Base-by-base conservation (phyloP, 345 rosid species). In the Litchi chinensis region DNA sequence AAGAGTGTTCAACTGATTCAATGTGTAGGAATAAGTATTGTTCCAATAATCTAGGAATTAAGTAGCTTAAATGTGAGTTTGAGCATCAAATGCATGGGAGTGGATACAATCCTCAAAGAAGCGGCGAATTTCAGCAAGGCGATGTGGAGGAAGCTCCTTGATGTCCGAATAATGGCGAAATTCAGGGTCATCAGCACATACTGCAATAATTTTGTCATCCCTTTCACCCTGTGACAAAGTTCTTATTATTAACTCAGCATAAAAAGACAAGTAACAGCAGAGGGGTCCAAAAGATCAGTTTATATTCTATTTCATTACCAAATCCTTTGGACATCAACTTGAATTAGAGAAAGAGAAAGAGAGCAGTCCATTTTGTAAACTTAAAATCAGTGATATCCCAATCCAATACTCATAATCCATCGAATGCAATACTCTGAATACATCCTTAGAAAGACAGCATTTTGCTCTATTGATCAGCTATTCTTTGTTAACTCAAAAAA, bases 41-140 rank as follows among this genome's bases (percentile, higher is more conserved):
- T 41, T 15, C 21, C 11, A 46, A 24, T 39, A 39, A 76, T 48
- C 54, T 32, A 50, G 48, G 67, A 78, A 50, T 52, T 8, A 8
- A 24, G 21, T 50, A 19, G 73, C 52, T 41, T 71, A 65, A 41
- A 71, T 76, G 52, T 3, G 52, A 77, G 18, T 8, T 60, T 26
- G 28, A 65, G 79, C 44, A 60, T 24, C 7, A 73, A 68, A 71
- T 79, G 74, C 63, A 40, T 15, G 59, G 16, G 28, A 43, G 59
- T 76, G 93, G 97, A 93, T 96, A 94, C 98, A 96, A 88, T 96
- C 99, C 84, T 96, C 98, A 39, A 96, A 96, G 88, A 96, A 96
- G 82, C 98, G 98, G 12, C 97, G 97, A 80, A 96, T 96, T 88
- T 96, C 99, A 76, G 97, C 94, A 79, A 96, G 89, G 75, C 99